These are phyloP conservation scores for Leccinum imitatum DNA, from an alignment of 768 basidiomycete species.

Conservation along the genomic window DNA sequence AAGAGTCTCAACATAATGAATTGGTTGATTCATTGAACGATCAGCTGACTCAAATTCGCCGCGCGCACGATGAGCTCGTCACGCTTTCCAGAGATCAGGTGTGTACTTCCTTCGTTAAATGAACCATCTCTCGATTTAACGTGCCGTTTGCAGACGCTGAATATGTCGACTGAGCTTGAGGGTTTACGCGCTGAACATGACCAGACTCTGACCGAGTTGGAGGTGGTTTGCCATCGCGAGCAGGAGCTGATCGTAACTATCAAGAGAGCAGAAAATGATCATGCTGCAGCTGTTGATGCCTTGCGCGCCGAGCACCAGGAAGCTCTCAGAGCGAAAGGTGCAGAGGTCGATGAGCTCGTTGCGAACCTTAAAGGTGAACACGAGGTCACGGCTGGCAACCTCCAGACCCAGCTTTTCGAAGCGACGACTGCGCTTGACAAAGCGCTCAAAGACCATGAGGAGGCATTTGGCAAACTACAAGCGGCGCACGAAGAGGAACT, in stretches of 20 bases:
- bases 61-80: conserved; percentile 80
- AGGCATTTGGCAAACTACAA: conserved; percentile 56
- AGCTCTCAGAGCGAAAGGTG: conserved; percentile 40
- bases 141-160: conserved; percentile 53
- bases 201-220: conserved; percentile 50
- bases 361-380: conserved; percentile 51
- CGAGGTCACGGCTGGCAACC: conserved; percentile 35
- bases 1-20: conserved; percentile 88
- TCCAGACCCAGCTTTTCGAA: conserved; percentile 46
- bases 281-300: conserved; percentile 47
- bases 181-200: conserved; percentile 63
- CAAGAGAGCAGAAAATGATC: conserved; percentile 49
- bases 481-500: conserved; percentile 55
- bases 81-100: conserved; percentile 87
- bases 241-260: conserved; percentile 50
- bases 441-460: conserved; percentile 58
- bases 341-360: conserved; percentile 43
- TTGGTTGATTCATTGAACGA: conserved; percentile 67
- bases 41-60: conserved; percentile 66
- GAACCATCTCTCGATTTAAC: background rate
- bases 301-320: conserved; percentile 48
- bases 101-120: conserved; percentile 9
- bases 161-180: conserved; percentile 87
- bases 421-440: conserved; percentile 44
- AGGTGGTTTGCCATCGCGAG: conserved; percentile 58